A percentile compares a stretch with the other conserved stretches of the same genome.
phyloP scores from a whole-genome alignment of 148 eudicot species.

The Rhododendron simsii region DNA sequence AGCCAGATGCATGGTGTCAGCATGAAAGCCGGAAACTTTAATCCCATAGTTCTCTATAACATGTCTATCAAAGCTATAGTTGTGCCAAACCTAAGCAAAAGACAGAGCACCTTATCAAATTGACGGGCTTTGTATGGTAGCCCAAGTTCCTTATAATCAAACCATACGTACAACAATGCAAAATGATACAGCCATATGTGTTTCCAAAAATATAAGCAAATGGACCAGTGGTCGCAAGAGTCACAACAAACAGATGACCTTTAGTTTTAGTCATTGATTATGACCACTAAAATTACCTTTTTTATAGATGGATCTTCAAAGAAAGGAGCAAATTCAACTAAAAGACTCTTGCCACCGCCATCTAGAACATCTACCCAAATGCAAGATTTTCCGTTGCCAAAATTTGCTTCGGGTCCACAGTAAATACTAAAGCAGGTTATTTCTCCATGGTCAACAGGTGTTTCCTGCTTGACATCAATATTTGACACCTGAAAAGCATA shows the following conservation, averaged over 20 bases:
- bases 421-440: conserved; percentile 96
- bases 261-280: background rate
- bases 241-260: background rate
- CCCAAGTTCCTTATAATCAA: background rate
- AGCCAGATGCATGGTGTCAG: conserved; percentile 99
- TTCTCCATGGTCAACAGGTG: conserved; percentile 94
- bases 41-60: conserved; percentile 81
- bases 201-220: background rate
- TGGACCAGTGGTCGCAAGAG: background rate
- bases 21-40: conserved; percentile 79
- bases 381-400: conserved; percentile 85
- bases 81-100: conserved; percentile 91
- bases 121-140: background rate
- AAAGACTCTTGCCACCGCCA: conserved; percentile 73
- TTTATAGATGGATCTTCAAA: conserved; percentile 78
- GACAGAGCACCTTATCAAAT: background rate
- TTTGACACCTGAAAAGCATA: conserved; percentile 60
- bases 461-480: conserved; percentile 91
- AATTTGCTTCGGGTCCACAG: conserved; percentile 70
- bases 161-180: background rate
- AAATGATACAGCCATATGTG: background rate
- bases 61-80: conserved; percentile 96
- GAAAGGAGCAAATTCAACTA: conserved; percentile 80
- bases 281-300: conserved; percentile 44
- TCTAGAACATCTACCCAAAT: conserved; percentile 94